phyloP scores from a whole-genome alignment of 2,329 filamentous ascomycete species.

The Ophiostoma sp. region DNA sequence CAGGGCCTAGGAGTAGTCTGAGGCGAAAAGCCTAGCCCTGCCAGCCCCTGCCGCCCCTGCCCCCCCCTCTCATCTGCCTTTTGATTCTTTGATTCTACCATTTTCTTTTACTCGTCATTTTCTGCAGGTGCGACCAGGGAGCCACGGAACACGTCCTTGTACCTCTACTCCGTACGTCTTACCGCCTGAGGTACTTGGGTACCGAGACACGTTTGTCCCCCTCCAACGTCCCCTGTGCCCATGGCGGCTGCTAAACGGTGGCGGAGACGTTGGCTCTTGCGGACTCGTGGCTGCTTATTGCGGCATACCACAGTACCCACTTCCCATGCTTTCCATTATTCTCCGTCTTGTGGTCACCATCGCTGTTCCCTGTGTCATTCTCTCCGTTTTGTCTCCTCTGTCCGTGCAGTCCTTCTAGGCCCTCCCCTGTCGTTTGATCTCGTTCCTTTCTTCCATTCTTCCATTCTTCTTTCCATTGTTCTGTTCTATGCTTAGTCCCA shows the following conservation, averaged over 20 bases:
- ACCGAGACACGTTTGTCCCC: conserved; percentile 16
- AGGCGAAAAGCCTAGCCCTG: conserved; percentile 10
- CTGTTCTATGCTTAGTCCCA: neutral
- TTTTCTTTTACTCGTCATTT: neutral
- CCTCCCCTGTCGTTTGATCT: neutral
- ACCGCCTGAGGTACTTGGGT: conserved; percentile 14
- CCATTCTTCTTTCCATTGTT: neutral
- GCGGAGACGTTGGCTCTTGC: neutral
- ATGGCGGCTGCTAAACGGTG: conserved; percentile 16
- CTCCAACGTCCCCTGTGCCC: neutral
- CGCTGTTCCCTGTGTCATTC: neutral
- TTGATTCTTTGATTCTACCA: neutral
- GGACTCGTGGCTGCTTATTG: conserved; percentile 11
- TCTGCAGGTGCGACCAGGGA: neutral
- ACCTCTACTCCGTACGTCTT: neutral
- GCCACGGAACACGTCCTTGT: neutral
- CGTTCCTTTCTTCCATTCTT: conserved; percentile 6
- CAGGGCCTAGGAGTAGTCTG: neutral
- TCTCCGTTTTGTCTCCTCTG: neutral
- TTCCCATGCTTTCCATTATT: neutral
- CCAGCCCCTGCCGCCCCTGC: neutral
- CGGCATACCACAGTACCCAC: neutral
- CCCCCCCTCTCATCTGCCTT: conserved; percentile 5
- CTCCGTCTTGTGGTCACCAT: neutral
- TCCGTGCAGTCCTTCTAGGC: neutral